These are phyloP conservation scores for Fusarium cicatricum DNA, from an alignment of 2,329 filamentous ascomycete species.

Conservation along the genomic window DNA sequence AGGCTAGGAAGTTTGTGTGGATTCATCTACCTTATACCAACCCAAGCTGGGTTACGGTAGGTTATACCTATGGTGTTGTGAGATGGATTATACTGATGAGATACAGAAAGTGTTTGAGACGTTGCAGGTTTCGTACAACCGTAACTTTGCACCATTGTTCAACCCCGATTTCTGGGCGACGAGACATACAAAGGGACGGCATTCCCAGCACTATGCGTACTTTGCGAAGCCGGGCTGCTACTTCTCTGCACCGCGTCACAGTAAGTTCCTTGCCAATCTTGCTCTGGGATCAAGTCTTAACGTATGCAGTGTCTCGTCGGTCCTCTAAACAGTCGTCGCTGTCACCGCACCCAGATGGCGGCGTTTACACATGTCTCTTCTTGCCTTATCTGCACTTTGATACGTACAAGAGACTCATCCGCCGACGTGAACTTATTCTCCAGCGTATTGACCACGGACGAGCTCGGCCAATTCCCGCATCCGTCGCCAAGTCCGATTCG, in stretches of 20 bases:
- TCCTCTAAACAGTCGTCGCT: conserved; percentile 42
- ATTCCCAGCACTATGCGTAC: conserved; percentile 59
- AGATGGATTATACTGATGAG: too few relatives aligned
- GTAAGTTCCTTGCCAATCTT: conserved; percentile 31
- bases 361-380: conserved; percentile 58
- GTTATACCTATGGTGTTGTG: conserved; percentile 3
- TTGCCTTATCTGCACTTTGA: conserved; percentile 72
- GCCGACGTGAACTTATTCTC: conserved; percentile 63
- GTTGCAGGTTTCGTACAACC: conserved; percentile 49
- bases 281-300: background rate
- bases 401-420: conserved; percentile 65
- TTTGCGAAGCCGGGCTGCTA: conserved; percentile 59
- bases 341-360: conserved; percentile 41
- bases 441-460: conserved; percentile 62
- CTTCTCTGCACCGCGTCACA: conserved; percentile 51
- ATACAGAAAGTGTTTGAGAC: conserved; percentile 55
- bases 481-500: conserved; percentile 62
- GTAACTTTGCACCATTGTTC: conserved; percentile 52
- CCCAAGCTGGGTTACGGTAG: conserved; percentile 65
- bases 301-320: conserved; percentile 44
- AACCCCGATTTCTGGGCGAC: conserved; percentile 59
- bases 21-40: conserved; percentile 66
- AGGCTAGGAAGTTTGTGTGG: conserved; percentile 62
- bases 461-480: conserved; percentile 62
- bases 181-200: conserved; percentile 57